Conservation (phyloP, 2,329 filamentous ascomycete genomes). For the Graphilbum fragrans region DNA sequence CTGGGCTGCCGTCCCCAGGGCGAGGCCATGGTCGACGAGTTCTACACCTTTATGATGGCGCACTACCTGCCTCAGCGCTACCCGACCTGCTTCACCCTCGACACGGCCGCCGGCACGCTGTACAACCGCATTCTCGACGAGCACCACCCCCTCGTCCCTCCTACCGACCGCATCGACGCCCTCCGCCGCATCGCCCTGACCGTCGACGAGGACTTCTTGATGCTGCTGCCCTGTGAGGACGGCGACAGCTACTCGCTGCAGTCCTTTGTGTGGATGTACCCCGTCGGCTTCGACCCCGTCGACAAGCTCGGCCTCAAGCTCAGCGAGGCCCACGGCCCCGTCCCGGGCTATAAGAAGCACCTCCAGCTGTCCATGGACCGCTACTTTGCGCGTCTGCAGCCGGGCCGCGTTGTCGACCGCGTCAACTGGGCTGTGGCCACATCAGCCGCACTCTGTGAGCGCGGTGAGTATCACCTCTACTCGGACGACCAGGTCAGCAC, state of each 20-base stretch:
- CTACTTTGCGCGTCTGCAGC: too few relatives aligned
- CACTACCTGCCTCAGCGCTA: too few relatives aligned
- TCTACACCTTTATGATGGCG: too few relatives aligned
- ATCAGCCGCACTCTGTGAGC: too few relatives aligned
- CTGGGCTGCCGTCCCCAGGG: too few relatives aligned
- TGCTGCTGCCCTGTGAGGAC: constrained; percentile 6
- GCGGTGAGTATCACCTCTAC: too few relatives aligned
- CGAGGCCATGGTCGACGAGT: too few relatives aligned
- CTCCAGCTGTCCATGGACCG: constrained; percentile 8
- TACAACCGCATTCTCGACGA: constrained; percentile 5
- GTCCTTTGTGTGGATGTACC: constrained; percentile 8
- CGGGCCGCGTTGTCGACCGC: too few relatives aligned
- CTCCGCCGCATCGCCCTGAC: constrained; percentile 4
- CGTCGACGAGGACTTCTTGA: constrained; percentile 10
- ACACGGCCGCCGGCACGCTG: background rate
- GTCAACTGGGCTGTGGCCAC: too few relatives aligned
- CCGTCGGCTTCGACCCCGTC: constrained; percentile 7
- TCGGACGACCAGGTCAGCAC: too few relatives aligned
- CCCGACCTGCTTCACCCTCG: constrained; percentile 3
- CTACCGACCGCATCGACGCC: background rate
- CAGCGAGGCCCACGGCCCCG: constrained; percentile 5
- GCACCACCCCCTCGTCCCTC: background rate
- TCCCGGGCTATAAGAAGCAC: constrained; percentile 9
- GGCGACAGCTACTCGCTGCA: constrained; percentile 6
- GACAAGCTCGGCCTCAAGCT: constrained; percentile 8